Evolutionary conservation across 2,329 filamentous ascomycete species (phyloP), one percentile per base, ranked within the genome.

Genomic region (Curvularia verruculosa): DNA sequence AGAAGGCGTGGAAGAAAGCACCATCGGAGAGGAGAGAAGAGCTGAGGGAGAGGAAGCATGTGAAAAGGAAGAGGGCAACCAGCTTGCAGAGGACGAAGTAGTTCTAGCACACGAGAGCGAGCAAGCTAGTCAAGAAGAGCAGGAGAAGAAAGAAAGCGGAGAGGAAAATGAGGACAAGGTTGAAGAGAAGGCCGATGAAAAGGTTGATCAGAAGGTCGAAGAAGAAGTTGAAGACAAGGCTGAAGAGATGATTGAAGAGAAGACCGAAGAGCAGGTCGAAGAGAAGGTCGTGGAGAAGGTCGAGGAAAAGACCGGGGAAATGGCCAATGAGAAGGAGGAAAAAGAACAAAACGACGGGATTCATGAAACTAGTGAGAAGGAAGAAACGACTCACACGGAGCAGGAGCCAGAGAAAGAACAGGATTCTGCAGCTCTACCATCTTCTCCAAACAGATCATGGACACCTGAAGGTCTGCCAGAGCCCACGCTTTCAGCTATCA

Each of bases 391-490:
- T 10, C 12, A 47, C 5, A 19, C 12, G 8, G 28, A 37, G 36
- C 15, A 18, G 21, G 5, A 48, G n/a, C 48, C 47, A 39, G 39
- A 46, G 44, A 37, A 55, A 37, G 51, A 43, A 13, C 41, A 39
- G 24, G 49, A 37, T 5, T 31, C 49, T 6, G 36, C 41, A 3
- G 52, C 54, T 29, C 54, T 54, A 23, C 41, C 43, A 24, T 26
- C 36, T 28, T 36, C 52, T 5, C 52, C 48, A 36, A 44, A 41
- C n/a, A 40, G 50, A 31, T 52, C 49, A 1, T 57, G 41, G 24
- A 61, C 53, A 26, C 52, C 49, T 23, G 41, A 49, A 26, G 50
- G 45, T 19, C 37, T 39, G 15, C 54, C 46, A 13, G 48, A 44
- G 1, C 41, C 13, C 18, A 43, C 36, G 24, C 23, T 21, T 13